A percentile compares a stretch with the other conserved stretches of the same genome.
These are phyloP conservation scores for Phalaenopsis aphrodite DNA, from an alignment of 106 monocot genomes.

Conservation along the genomic window DNA sequence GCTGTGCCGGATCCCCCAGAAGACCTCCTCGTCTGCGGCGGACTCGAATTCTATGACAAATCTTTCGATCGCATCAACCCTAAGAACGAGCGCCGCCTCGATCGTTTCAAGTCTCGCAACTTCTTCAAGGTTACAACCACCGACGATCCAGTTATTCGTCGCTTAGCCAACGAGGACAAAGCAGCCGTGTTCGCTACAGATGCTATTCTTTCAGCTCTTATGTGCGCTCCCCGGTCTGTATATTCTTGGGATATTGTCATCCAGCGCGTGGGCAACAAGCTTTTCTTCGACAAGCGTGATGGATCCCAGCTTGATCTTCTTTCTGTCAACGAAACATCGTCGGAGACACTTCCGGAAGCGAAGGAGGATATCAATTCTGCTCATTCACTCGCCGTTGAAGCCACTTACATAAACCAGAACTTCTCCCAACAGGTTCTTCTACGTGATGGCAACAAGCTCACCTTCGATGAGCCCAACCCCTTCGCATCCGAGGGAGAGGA, in stretches of 20 bases:
- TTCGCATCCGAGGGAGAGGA: slow-evolving; percentile 76
- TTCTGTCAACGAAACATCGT: slow-evolving; percentile 78
- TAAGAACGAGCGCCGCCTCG: slow-evolving; percentile 76
- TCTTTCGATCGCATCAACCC: slow-evolving; percentile 75
- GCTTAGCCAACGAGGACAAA: slow-evolving; percentile 78
- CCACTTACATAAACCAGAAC: slow-evolving; percentile 92
- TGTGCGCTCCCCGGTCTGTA: slow-evolving; percentile 85
- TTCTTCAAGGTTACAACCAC: slow-evolving; percentile 95
- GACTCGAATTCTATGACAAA: slow-evolving; percentile 75
- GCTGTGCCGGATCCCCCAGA: slow-evolving; percentile 77
- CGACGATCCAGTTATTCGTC: slow-evolving; percentile 90
- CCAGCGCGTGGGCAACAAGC: slow-evolving; percentile 93
- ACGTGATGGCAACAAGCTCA: slow-evolving; percentile 68
- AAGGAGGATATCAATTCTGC: slow-evolving; percentile 98
- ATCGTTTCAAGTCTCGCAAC: slow-evolving; percentile 82
- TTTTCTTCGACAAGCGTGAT: slow-evolving; percentile 96
- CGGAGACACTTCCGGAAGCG: slow-evolving; percentile 72
- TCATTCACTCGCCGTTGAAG: slow-evolving; percentile 73
- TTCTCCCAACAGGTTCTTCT: slow-evolving; percentile 94
- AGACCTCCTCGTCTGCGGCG: slow-evolving; percentile 81
- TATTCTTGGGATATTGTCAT: slow-evolving; percentile 90
- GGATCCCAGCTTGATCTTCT: slow-evolving; percentile 91
- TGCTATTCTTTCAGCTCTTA: slow-evolving; percentile 77
- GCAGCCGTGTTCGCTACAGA: slow-evolving; percentile 96
- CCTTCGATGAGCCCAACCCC: slow-evolving; percentile 85